Evolutionary conservation across 2,329 filamentous ascomycete genomes (phyloP), one percentile per base, ranked within the genome.

Genomic region (Diaporthe longicolla): DNA sequence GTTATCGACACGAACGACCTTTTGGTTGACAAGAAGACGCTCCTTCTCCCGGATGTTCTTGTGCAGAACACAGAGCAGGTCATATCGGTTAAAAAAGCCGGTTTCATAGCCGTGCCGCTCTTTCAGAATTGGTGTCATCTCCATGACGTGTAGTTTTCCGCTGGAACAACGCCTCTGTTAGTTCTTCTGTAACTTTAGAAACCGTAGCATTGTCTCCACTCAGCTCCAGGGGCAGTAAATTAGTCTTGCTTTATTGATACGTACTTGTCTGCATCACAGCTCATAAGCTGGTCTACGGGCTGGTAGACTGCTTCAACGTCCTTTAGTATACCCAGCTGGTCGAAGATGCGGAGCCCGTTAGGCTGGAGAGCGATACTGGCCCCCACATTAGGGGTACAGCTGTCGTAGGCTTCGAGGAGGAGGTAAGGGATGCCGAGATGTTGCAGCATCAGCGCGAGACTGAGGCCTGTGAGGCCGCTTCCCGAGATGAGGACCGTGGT

Each of bases 331-430:
- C 63, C 63, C 15, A 68, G 63, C 63, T 68, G 63, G 45, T 68
- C n/a, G 15, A 11, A 54, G 29, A 68, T 68, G 7, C 63, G 63
- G 3, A 68, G 63, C 8, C 63, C 63, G 11, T 68, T n/a, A 4
- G 63, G 63, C 63, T 54, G 45, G 13, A 68, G 3, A 7, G 63
- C 63, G 13, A 68, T 54, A 32, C 63, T 68, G 29, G 63, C 63
- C 21, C 63, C 63, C 9, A 68, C 45, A 29, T 68, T 68, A 10
- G 63, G 63, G 19, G 63, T 68, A 15, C 45, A 54, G 32, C 63
- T 68, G 32, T 26, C 63, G 48, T 68, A 68, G 63, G 63, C 63
- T 54, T 68, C 63, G 32, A 68, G 48, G 17, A 68, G 45, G 48
- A 68, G 63, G 17, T 68, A 68, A 21, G 32, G 29, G 15, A 68